These are phyloP conservation scores for Castanospermum australe DNA, from an alignment of 306 rosid species.

Conservation along the genomic window DNA sequence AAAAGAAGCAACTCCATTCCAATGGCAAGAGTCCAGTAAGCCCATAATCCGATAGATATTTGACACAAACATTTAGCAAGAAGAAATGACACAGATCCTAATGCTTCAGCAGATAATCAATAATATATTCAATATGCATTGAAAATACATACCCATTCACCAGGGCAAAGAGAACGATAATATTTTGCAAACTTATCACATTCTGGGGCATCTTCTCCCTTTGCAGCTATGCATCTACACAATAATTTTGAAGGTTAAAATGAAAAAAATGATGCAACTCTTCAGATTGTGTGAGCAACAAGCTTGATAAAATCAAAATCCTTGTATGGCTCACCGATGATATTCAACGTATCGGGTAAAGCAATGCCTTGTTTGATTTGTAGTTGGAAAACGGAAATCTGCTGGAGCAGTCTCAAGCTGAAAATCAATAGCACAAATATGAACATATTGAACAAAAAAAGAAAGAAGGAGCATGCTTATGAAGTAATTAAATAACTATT, in stretches of 20 bases:
- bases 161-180: conserved; percentile 79
- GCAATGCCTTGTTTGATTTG: conserved; percentile 83
- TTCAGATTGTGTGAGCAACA: neutral
- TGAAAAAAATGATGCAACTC: neutral
- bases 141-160: conserved; percentile 70
- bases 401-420: conserved; percentile 83
- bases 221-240: conserved; percentile 61
- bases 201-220: conserved; percentile 77
- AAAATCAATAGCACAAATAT: conserved; percentile 13
- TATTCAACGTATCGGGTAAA: conserved; percentile 70
- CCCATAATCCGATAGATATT: neutral
- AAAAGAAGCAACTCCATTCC: neutral
- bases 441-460: neutral
- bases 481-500: neutral
- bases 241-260: neutral
- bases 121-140: neutral
- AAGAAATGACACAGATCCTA: neutral
- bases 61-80: neutral
- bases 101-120: neutral
- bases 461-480: neutral
- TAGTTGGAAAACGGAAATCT: conserved; percentile 80
- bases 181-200: conserved; percentile 67
- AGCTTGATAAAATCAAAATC: neutral
- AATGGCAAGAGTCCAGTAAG: neutral
- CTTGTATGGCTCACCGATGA: conserved; percentile 47